Evolutionary conservation across 169 alveolate genomes (phyloP), one percentile per base, ranked within the genome.

Genomic region (Miamiensis avidus): DNA sequence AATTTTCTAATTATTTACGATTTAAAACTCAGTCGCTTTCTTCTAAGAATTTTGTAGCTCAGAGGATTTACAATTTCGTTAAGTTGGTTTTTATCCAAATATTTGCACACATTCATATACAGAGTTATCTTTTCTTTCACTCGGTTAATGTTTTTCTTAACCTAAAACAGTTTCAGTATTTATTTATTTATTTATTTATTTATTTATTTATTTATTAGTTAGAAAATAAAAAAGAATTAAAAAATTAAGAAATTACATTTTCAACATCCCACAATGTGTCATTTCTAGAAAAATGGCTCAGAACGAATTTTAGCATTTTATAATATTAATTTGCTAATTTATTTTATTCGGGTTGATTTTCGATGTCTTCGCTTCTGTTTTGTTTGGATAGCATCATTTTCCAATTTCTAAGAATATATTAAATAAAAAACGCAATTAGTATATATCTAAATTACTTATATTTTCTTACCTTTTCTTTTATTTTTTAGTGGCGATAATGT

Each of bases 221-320:
- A 11, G 4, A 49, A 49, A 49, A 49, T 49, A 20, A 49, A 11
- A 49, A 4, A 49, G 4, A 49, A 49, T 49, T 11, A 11, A 49
- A 49, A 49, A 49, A 49, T 49, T 49, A 11, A 49, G 69, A 11
- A 11, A 11, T 49, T 49, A 49, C 69, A 11, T 4, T 20, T 49
- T 49, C 69, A 11, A 74, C 74, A 11, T 79, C 31, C 84, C 84
- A 79, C 4, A 49, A 49, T 65, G 74, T 86, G 0, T 74, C 27
- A 81, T 81, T 81, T 72, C 76, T 86, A 0, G 90, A 82, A 86
- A 86, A 86, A 76, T 86, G 90, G 65, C 76, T 34, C 0, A 86
- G 65, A n/a, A 84, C 90, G 65, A 86, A 81, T 79, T 86, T 86
- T 6, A 86, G 65, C 27, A 81, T 86, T 64, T 81, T 81, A 29